Conservation (phyloP, 2,329 filamentous ascomycete genomes). For the Lecanicillium sp. region DNA sequence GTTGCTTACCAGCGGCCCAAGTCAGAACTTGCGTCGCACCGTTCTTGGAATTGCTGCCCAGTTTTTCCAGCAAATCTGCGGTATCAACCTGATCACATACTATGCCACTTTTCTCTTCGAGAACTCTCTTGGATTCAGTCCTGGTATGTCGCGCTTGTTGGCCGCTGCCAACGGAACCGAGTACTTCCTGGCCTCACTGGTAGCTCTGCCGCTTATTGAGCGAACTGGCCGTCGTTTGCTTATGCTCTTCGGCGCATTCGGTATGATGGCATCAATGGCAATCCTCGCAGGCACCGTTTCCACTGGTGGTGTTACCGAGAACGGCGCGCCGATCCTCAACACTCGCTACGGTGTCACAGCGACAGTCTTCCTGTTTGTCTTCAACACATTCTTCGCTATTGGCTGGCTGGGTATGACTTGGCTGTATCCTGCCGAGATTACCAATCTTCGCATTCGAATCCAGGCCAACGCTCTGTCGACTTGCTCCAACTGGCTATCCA, state of each 20-base stretch:
- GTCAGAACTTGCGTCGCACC: conserved; percentile 31
- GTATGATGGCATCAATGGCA: conserved; percentile 58
- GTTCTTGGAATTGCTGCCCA: conserved; percentile 37
- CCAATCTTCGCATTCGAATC: conserved; percentile 49
- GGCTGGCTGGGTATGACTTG: conserved; percentile 53
- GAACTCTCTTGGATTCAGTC: conserved; percentile 35
- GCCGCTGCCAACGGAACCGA: conserved; percentile 44
- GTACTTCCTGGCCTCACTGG: conserved; percentile 29
- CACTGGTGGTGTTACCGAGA: conserved; percentile 20
- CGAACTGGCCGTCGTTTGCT: conserved; percentile 50
- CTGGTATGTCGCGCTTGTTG: conserved; percentile 40
- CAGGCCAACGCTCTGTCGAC: conserved; percentile 58
- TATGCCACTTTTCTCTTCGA: conserved; percentile 26
- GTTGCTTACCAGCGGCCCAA: conserved; percentile 34
- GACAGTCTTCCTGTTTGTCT: conserved; percentile 49
- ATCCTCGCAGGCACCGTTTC: conserved; percentile 31
- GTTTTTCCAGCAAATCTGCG: conserved; percentile 39
- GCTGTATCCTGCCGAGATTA: conserved; percentile 55
- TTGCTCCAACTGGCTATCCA: conserved; percentile 51
- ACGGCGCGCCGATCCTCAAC: conserved; percentile 18
- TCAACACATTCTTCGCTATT: conserved; percentile 51
- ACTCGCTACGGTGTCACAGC: conserved; percentile 20
- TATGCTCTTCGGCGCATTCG: conserved; percentile 55
- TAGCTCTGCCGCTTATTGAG: conserved; percentile 34
- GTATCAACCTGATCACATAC: conserved; percentile 42